These are phyloP conservation scores for Leptographium lundbergii DNA, from an alignment of 2,329 filamentous ascomycete species.

Conservation along the genomic window DNA sequence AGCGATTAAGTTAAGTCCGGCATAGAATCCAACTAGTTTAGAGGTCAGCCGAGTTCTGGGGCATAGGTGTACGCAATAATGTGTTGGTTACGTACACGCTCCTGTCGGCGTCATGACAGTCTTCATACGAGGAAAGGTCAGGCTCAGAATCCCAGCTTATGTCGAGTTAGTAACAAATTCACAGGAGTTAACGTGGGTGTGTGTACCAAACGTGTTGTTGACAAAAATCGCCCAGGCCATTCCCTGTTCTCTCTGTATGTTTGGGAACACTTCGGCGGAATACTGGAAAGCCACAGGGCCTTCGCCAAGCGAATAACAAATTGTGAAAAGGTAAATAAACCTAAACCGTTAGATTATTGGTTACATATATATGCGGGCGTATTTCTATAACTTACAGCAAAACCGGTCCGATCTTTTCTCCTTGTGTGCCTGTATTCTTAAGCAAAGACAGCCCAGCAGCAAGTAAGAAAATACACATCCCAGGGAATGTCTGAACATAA, in stretches of 20 bases:
- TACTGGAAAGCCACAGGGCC: slow-evolving; percentile 59
- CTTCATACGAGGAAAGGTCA: slow-evolving; percentile 50
- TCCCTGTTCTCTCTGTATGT: slow-evolving; percentile 58
- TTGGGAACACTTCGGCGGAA: slow-evolving; percentile 56
- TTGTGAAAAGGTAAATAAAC: slow-evolving; percentile 12
- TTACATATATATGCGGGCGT: not conserved
- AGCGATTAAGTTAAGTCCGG: slow-evolving; percentile 42
- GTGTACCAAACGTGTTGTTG: slow-evolving; percentile 5
- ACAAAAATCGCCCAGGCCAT: slow-evolving; percentile 26
- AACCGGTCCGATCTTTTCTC: not conserved
- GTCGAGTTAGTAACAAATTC: slow-evolving; percentile 23
- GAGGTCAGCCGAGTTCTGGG: not conserved
- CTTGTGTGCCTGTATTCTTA: not conserved
- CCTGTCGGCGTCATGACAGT: slow-evolving; percentile 15
- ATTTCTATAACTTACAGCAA: slow-evolving; percentile 7
- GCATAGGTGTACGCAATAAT: not conserved
- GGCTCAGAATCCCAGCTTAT: slow-evolving; percentile 46
- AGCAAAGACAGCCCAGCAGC: slow-evolving; percentile 28
- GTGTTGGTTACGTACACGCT: slow-evolving; percentile 22
- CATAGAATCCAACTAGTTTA: slow-evolving; percentile 33
- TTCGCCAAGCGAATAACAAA: slow-evolving; percentile 29
- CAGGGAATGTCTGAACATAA: slow-evolving; percentile 42
- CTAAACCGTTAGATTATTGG: not conserved
- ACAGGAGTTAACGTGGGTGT: not conserved
- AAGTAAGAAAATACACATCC: slow-evolving; percentile 49